These are phyloP conservation scores for Yarrowia yakushimensis DNA, from an alignment of 805 yeast genomes.

Conservation along the genomic window DNA sequence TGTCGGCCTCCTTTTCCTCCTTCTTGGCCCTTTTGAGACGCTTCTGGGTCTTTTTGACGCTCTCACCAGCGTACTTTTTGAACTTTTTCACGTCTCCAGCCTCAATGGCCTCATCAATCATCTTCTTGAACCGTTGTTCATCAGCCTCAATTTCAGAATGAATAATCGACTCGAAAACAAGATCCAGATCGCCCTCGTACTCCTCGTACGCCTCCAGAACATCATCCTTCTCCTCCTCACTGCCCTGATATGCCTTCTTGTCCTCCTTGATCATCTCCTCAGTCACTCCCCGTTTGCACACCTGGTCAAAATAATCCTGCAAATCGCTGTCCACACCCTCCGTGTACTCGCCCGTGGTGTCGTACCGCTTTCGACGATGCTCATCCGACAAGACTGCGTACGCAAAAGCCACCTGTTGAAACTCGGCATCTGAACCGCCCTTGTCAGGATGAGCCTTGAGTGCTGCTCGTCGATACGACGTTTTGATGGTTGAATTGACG, in stretches of 20 bases:
- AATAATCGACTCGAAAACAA: conserved; percentile 69
- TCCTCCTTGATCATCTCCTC: conserved; percentile 61
- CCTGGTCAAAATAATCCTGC: conserved; percentile 40
- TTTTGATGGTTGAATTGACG: conserved; percentile 56
- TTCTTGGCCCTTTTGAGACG: conserved; percentile 42
- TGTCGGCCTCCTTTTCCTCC: conserved; percentile 53
- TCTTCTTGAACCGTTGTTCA: conserved; percentile 56
- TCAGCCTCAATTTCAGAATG: conserved; percentile 66
- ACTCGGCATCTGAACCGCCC: conserved; percentile 44
- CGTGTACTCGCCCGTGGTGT: conserved; percentile 59
- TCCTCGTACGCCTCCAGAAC: conserved; percentile 55
- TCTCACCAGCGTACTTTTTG: conserved; percentile 48
- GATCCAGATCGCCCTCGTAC: conserved; percentile 64
- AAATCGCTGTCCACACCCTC: conserved; percentile 40
- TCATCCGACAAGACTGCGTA: conserved; percentile 65
- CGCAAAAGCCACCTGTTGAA: conserved; percentile 72
- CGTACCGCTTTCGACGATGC: conserved; percentile 54
- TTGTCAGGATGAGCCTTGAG: conserved; percentile 72
- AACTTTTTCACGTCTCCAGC: conserved; percentile 41
- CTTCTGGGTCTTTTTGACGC: conserved; percentile 44
- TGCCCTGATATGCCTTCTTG: conserved; percentile 54
- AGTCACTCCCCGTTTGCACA: conserved; percentile 38
- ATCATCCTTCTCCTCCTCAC: conserved; percentile 48
- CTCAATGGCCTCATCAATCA: conserved; percentile 48
- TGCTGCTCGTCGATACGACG: conserved; percentile 62